Conservation (phyloP, 495 filamentous ascomycete genomes). For the Xylaria flabelliformis region DNA sequence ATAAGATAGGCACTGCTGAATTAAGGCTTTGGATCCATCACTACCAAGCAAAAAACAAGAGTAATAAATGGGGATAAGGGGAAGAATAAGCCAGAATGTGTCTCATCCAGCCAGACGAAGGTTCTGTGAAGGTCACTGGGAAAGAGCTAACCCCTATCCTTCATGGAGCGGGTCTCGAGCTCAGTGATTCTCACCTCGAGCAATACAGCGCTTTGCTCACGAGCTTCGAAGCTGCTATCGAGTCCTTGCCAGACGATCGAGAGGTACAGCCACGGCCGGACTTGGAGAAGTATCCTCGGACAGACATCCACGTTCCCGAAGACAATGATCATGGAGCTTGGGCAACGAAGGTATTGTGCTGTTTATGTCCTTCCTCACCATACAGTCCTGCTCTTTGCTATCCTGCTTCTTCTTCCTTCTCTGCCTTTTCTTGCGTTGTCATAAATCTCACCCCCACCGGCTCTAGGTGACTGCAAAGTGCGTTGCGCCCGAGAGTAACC, state of each 20-base stretch:
- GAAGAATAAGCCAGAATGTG: constrained; percentile 21
- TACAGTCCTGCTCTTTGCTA: too few species aligned
- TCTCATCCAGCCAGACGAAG: constrained; percentile 8
- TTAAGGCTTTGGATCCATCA: too few species aligned
- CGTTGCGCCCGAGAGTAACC: constrained; percentile 35
- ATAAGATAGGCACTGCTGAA: too few species aligned
- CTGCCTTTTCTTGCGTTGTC: too few species aligned
- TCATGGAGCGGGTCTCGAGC: constrained; percentile 32
- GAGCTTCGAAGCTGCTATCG: constrained; percentile 30
- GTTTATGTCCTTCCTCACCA: neutral
- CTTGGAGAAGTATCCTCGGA: constrained; percentile 36
- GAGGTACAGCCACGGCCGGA: constrained; percentile 35
- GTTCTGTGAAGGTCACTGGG: constrained; percentile 12
- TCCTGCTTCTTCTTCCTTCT: too few species aligned
- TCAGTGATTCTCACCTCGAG: constrained; percentile 27
- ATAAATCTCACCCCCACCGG: too few species aligned
- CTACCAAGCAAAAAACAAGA: too few species aligned
- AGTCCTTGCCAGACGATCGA: constrained; percentile 33
- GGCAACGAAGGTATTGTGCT: constrained; percentile 36
- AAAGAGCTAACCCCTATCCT: constrained; percentile 33
- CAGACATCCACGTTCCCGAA: constrained; percentile 38
- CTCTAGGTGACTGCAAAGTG: constrained; percentile 37
- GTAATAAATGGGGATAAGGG: too few species aligned
- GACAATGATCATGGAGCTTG: constrained; percentile 39
- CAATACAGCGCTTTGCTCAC: constrained; percentile 34